phyloP scores from a whole-genome alignment of 2,329 filamentous ascomycete genomes.

The Exutisphaerella laricina region DNA sequence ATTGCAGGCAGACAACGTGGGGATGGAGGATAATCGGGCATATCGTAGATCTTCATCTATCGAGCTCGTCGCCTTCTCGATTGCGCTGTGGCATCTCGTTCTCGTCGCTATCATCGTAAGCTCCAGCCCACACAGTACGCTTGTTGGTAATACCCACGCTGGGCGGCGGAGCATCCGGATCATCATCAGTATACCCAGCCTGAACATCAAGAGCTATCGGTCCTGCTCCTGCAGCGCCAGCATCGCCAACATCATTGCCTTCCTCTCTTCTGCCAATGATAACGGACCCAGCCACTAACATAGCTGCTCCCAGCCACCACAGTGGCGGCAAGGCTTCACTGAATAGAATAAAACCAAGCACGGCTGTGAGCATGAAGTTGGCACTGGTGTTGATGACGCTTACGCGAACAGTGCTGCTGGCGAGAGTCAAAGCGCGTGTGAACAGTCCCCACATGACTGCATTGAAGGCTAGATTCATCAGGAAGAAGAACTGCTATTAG shows the following conservation, averaged over 20 bases:
- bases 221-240: slow-evolving; percentile 19
- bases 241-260: slow-evolving; percentile 29
- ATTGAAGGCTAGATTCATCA: slow-evolving; percentile 68
- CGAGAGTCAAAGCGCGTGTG: slow-evolving; percentile 68
- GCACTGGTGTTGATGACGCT: slow-evolving; percentile 76
- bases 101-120: slow-evolving; percentile 10
- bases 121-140: neutral
- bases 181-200: slow-evolving; percentile 29
- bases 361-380: slow-evolving; percentile 73
- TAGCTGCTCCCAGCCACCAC: slow-evolving; percentile 69
- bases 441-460: slow-evolving; percentile 81
- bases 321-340: slow-evolving; percentile 62
- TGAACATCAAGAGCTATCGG: slow-evolving; percentile 8
- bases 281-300: slow-evolving; percentile 71
- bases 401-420: slow-evolving; percentile 71
- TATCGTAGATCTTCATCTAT: neutral
- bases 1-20: no score
- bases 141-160: neutral
- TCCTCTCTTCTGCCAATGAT: slow-evolving; percentile 69
- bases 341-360: slow-evolving; percentile 66
- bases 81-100: slow-evolving; percentile 1
- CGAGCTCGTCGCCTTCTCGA: neutral
- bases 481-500: slow-evolving; percentile 60
- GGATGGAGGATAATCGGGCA: no score
- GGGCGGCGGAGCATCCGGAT: slow-evolving; percentile 29